A percentile compares a stretch with the other conserved stretches of the same genome.
These are phyloP conservation scores for Sporothrix euskadiensis DNA, from an alignment of 2,329 filamentous ascomycete genomes.

Conservation along the genomic window DNA sequence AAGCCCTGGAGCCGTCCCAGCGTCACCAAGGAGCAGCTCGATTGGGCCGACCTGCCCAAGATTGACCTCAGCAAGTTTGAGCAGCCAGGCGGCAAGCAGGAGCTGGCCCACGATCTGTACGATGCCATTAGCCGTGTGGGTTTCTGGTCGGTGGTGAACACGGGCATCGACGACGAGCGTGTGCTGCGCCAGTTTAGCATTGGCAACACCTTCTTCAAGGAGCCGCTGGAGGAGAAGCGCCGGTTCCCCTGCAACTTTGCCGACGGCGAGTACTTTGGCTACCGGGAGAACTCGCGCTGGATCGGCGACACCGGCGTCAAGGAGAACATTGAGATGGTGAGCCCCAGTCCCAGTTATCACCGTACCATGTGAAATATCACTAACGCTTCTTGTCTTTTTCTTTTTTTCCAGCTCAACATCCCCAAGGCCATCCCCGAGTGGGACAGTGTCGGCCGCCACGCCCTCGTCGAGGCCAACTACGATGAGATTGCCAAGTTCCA, in stretches of 20 bases:
- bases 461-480: conserved; percentile 44
- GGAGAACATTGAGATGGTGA: conserved; percentile 55
- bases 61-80: conserved; percentile 55
- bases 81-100: conserved; percentile 52
- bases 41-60: conserved; percentile 45
- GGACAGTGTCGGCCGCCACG: conserved; percentile 32
- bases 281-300: conserved; percentile 45
- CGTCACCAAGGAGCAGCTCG: conserved; percentile 38
- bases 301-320: conserved; percentile 39
- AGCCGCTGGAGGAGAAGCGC: conserved; percentile 48
- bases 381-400: background rate
- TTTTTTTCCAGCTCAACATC: conserved; percentile 43
- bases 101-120: conserved; percentile 51
- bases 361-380: too few species aligned
- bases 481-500: conserved; percentile 49
- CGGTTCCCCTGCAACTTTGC: conserved; percentile 34
- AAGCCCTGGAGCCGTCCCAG: conserved; percentile 40
- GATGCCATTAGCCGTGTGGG: conserved; percentile 49
- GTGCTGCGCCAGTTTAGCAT: conserved; percentile 52
- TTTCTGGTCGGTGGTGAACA: conserved; percentile 42
- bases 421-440: conserved; percentile 44
- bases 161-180: conserved; percentile 43
- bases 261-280: conserved; percentile 48
- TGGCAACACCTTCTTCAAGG: conserved; percentile 51
- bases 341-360: background rate